Conservation (phyloP, 805 yeast species). For the Candida quercuum region DNA sequence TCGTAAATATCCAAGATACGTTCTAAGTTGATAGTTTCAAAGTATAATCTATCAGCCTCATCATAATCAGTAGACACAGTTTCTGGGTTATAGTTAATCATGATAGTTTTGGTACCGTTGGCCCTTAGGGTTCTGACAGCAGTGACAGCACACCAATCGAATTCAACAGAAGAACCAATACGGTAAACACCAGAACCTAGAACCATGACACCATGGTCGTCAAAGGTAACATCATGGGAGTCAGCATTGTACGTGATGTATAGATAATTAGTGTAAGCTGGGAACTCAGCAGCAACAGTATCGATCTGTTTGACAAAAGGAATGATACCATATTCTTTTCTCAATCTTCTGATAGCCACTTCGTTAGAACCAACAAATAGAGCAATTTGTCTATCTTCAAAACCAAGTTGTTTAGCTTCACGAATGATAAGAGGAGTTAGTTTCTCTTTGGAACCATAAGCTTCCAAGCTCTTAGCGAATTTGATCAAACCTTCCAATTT, state of each 20-base stretch:
- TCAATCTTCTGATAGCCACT: constrained; percentile 82
- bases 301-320: constrained; percentile 97
- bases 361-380: constrained; percentile 84
- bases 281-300: constrained; percentile 99
- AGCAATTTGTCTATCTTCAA: constrained; percentile 95
- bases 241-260: constrained; percentile 94
- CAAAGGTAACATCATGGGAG: constrained; percentile 77
- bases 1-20: constrained; percentile 93
- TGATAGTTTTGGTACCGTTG: constrained; percentile 82
- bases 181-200: constrained; percentile 98
- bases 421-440: constrained; percentile 60
- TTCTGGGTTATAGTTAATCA: constrained; percentile 98
- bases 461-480: constrained; percentile 58
- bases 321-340: constrained; percentile 79
- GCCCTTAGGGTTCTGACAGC: constrained; percentile 92
- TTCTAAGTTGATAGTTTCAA: constrained; percentile 92
- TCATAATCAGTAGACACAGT: constrained; percentile 98
- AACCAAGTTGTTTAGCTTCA: constrained; percentile 94
- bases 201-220: constrained; percentile 92
- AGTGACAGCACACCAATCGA: constrained; percentile 99
- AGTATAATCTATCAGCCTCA: constrained; percentile 94
- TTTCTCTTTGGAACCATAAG: constrained; percentile 47
- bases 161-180: constrained; percentile 97
- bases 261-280: constrained; percentile 90
- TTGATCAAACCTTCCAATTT: constrained; percentile 72